Evolutionary conservation across 768 basidiomycete species (phyloP).

Genomic region (Kondoa subrosea): DNA sequence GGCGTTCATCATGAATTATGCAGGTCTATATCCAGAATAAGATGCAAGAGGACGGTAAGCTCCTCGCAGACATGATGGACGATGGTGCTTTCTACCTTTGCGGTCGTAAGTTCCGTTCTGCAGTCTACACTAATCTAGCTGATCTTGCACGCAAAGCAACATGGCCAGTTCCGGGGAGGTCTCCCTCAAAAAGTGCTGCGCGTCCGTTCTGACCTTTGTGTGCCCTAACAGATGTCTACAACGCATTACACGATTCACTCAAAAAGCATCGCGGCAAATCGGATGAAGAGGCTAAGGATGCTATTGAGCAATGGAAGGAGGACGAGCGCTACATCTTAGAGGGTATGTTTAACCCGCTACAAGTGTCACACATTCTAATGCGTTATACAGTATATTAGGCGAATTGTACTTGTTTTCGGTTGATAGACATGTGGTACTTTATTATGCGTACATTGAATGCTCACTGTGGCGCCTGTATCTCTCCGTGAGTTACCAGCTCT

Average conservation of each 20-base stretch:
- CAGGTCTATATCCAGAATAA: conserved; percentile 91
- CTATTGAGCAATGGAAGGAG: conserved; percentile 78
- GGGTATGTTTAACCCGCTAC: conserved; percentile 38
- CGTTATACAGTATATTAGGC: no score
- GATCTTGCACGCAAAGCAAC: no score
- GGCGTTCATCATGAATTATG: neutral
- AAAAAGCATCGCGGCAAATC: conserved; percentile 52
- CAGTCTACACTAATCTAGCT: no score
- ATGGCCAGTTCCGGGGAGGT: conserved; percentile 81
- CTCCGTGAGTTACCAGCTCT: no score
- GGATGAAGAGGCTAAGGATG: conserved; percentile 52
- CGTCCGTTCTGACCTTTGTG: neutral
- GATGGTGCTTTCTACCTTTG: conserved; percentile 87
- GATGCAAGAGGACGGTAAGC: conserved; percentile 76
- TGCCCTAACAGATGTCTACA: conserved; percentile 94
- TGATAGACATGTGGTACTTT: no score
- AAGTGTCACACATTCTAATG: no score
- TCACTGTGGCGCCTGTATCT: no score
- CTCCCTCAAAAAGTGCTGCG: neutral
- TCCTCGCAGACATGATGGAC: conserved; percentile 56
- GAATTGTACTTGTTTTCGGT: no score
- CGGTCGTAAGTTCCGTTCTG: no score
- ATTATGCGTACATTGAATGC: no score
- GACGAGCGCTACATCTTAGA: conserved; percentile 95
- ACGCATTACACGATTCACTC: conserved; percentile 70